These are phyloP conservation scores for Globisporangium nodosum DNA, from an alignment of 352 stramenopile genomes.

Conservation along the genomic window DNA sequence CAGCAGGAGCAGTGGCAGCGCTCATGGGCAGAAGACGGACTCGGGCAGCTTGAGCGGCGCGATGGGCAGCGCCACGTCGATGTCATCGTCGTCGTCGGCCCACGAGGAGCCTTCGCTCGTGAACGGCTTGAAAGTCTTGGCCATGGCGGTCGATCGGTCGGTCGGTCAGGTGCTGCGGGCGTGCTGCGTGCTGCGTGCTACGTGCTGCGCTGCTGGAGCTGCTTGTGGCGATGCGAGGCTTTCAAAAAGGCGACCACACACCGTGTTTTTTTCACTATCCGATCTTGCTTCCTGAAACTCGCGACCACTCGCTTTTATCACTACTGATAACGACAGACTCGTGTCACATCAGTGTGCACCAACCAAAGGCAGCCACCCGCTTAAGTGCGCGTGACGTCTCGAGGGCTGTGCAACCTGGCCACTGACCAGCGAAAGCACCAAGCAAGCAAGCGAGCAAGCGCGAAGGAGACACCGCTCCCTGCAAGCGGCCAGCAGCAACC, in stretches of 20 bases:
- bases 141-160: slow-evolving; percentile 19
- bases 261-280: slow-evolving; percentile 1
- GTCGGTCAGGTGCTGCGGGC: background rate
- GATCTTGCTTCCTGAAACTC: background rate
- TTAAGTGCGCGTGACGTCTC: background rate
- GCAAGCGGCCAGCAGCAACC: slow-evolving; percentile 5
- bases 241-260: background rate
- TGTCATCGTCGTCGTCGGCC: slow-evolving; percentile 72
- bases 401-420: background rate
- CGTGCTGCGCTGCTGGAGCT: background rate
- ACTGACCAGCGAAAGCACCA: slow-evolving; percentile 1
- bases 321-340: background rate
- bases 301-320: background rate
- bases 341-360: slow-evolving; percentile 23
- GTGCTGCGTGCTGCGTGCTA: background rate
- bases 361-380: slow-evolving; percentile 26
- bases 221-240: background rate
- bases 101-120: slow-evolving; percentile 55
- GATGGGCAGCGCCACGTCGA: slow-evolving; percentile 44
- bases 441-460: no score
- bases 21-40: slow-evolving; percentile 18
- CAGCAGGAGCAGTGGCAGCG: background rate
- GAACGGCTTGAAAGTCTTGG: slow-evolving; percentile 52
- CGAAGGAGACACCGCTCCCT: no score
- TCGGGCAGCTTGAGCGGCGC: slow-evolving; percentile 33